These are phyloP conservation scores for Leccinum solheimii DNA, from an alignment of 1,284 basidiomycete genomes.

Conservation along the genomic window DNA sequence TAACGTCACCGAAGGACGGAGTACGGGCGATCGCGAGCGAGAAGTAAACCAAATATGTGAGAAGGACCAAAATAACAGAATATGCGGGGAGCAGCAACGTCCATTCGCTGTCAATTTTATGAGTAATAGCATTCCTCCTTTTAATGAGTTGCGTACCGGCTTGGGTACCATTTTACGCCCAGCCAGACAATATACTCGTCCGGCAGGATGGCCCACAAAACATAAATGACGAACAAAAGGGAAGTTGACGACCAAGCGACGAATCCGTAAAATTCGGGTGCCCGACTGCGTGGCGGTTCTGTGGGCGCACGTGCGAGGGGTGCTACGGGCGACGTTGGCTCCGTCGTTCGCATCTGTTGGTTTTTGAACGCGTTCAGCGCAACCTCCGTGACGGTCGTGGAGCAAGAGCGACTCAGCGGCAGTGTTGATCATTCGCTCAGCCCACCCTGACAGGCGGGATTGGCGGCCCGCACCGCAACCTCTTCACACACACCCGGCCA, in stretches of 20 bases:
- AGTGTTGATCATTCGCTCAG: background rate
- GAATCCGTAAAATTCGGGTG: conserved; percentile 86
- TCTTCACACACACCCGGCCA: background rate
- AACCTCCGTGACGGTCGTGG: conserved; percentile 22
- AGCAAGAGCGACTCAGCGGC: conserved; percentile 10
- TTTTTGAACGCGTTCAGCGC: conserved; percentile 17
- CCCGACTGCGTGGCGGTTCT: conserved; percentile 51
- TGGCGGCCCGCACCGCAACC: background rate
- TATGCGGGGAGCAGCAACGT: conserved; percentile 82
- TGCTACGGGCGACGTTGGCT: conserved; percentile 51
- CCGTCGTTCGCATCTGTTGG: conserved; percentile 9
- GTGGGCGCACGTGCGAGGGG: conserved; percentile 56
- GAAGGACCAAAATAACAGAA: conserved; percentile 68
- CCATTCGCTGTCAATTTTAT: conserved; percentile 62
- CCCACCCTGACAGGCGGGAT: background rate
- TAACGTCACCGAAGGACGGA: conserved; percentile 66
- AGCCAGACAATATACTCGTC: conserved; percentile 57
- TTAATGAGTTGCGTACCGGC: conserved; percentile 51
- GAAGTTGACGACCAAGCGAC: conserved; percentile 81
- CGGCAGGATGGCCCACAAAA: conserved; percentile 65
- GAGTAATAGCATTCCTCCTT: background rate
- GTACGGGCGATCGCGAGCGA: conserved; percentile 72
- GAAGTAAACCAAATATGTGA: conserved; percentile 79
- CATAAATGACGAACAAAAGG: conserved; percentile 66
- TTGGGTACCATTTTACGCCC: conserved; percentile 87